Evolutionary conservation across 345 rosid genomes (phyloP), one percentile per base, ranked within the genome.

Genomic region (Odontarrhena argentea): DNA sequence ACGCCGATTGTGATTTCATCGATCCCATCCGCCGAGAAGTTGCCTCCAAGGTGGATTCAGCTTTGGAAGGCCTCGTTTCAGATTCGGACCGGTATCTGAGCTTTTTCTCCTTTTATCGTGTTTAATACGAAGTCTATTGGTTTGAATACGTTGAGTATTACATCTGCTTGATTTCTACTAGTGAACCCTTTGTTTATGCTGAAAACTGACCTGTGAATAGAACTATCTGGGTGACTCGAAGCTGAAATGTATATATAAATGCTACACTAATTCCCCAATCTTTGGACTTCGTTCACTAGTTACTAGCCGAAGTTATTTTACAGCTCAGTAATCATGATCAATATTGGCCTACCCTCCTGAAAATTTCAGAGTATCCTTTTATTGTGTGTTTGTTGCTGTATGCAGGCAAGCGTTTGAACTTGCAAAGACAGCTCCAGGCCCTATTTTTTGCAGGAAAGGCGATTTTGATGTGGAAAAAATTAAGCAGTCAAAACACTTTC

Each of bases 341-440:
- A 18, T 56, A 56, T 45, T 71, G 40, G 0, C 5, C 32, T 24
- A 47, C 46, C 26, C 52, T 35, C 26, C 52, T 35, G 52, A 22
- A 18, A 6, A 42, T 69, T 60, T 42, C 51, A 26, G 69, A 35
- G 26, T 55, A 74, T 35, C 49, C 41, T 65, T 52, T 61, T 14
- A 26, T 64, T 36, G 30, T 18, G 28, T 76, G 58, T 66, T 36
- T 68, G 63, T 53, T 55, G 24, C 3, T 34, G 61, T 42, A 52
- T 69, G 34, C 67, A 91, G 99, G 48, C 79, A 77, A 66, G 97
- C 92, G 46, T 87, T 91, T 76, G 91, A 94, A 18, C 86, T 76
- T 68, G 92, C 89, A 69, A 80, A 84, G n/a, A 79, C 71, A 70
- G 81, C 78, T 68, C 79, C 88, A 47, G 91, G 87, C 18, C 24